Evolutionary conservation across 371 early-diverging fungal genomes (phyloP).

Genomic region (Blakeslea trispora): DNA sequence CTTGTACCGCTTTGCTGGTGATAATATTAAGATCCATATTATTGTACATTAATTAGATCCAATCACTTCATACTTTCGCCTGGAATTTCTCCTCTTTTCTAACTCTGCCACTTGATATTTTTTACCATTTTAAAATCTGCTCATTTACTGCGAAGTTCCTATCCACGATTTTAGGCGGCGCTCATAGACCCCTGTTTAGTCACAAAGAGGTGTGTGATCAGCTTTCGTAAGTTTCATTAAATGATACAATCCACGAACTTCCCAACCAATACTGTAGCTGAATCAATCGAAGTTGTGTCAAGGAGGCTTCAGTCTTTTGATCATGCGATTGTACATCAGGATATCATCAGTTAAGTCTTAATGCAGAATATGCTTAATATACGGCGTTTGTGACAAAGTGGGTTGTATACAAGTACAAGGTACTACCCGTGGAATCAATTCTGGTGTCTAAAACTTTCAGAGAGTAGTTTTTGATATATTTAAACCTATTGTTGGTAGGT

Average conservation of each 20-base stretch:
- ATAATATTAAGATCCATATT: no score
- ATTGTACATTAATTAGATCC: no score
- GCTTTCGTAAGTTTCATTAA: conserved; percentile 49
- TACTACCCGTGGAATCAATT: conserved; percentile 53
- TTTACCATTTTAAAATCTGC: no score
- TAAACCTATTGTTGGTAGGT: conserved; percentile 11
- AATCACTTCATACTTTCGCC: no score
- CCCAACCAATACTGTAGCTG: conserved; percentile 40
- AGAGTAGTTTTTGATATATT: conserved; percentile 2
- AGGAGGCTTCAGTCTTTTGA: conserved; percentile 28
- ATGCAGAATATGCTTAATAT: conserved; percentile 24
- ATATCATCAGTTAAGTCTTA: conserved; percentile 44
- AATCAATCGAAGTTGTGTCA: conserved; percentile 17
- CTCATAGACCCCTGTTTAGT: no score
- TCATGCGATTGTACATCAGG: conserved; percentile 43
- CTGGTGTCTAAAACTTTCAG: conserved; percentile 43
- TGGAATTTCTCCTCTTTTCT: no score
- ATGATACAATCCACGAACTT: conserved; percentile 28
- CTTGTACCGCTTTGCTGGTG: no score
- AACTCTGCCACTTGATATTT: no score
- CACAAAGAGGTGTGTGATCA: conserved; percentile 41
- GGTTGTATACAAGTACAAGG: conserved; percentile 35
- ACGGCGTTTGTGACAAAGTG: conserved; percentile 39
- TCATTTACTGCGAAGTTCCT: no score
- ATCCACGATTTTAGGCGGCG: no score